These are phyloP conservation scores for Clausena lansium DNA, from an alignment of 345 rosid species.

Conservation along the genomic window DNA sequence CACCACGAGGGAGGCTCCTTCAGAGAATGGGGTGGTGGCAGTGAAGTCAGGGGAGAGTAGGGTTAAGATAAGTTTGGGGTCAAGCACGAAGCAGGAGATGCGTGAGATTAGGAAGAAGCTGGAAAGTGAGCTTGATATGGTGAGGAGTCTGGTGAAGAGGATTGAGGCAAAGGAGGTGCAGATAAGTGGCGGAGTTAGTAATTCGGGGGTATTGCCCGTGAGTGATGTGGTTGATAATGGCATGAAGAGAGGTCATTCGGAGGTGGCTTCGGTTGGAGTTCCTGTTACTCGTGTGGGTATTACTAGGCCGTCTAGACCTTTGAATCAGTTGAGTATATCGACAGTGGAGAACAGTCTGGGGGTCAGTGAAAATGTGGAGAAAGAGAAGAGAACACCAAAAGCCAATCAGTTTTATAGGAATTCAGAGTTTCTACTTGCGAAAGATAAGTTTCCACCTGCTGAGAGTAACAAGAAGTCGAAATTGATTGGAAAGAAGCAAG, in stretches of 20 bases:
- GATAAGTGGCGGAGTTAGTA: slow-evolving; percentile 45
- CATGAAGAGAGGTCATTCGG: slow-evolving; percentile 56
- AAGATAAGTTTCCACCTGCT: slow-evolving; percentile 95
- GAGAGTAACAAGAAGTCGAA: slow-evolving; percentile 95
- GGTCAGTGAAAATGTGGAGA: slow-evolving; percentile 64
- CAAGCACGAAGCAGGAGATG: slow-evolving; percentile 57
- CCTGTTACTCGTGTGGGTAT: slow-evolving; percentile 49
- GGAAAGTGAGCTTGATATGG: slow-evolving; percentile 66
- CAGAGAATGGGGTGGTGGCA: slow-evolving; percentile 40
- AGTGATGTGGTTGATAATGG: slow-evolving; percentile 52
- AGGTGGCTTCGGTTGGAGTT: slow-evolving; percentile 53
- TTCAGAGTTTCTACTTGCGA: slow-evolving; percentile 92
- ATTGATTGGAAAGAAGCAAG: slow-evolving; percentile 69
- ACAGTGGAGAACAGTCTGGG: slow-evolving; percentile 73
- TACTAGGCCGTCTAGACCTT: slow-evolving; percentile 67
- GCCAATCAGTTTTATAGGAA: slow-evolving; percentile 93
- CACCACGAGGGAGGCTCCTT: slow-evolving; percentile 20
- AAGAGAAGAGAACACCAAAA: slow-evolving; percentile 96
- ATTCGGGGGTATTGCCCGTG: slow-evolving; percentile 26
- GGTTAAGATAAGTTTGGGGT: slow-evolving; percentile 52
- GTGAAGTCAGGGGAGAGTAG: slow-evolving; percentile 46
- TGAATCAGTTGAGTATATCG: slow-evolving; percentile 68
- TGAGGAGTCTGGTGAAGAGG: slow-evolving; percentile 75
- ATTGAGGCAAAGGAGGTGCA: slow-evolving; percentile 74
- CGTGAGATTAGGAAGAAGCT: slow-evolving; percentile 69